phyloP scores from a whole-genome alignment of 2,329 filamentous ascomycete species.

The Stachybotrys chlorohalonatus region DNA sequence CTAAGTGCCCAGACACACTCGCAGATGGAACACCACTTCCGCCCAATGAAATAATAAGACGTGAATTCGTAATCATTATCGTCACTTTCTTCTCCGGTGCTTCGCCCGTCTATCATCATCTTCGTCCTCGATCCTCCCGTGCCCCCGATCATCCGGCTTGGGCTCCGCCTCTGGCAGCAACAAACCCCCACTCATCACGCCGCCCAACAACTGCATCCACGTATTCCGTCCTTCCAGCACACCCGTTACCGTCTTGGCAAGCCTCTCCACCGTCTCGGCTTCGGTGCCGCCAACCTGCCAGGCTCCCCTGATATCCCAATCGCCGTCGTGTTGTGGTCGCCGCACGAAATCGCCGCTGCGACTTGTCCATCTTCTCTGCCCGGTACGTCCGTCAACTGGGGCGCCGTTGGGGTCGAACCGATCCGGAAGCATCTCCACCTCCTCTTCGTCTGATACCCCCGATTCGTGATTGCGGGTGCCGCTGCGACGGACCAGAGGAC shows the following conservation, averaged over 20 bases:
- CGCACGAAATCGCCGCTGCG: slow-evolving; percentile 35
- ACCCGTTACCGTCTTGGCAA: slow-evolving; percentile 15
- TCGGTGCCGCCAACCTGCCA: slow-evolving; percentile 39
- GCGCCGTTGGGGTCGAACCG: slow-evolving; percentile 36
- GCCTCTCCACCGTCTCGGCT: slow-evolving; percentile 26
- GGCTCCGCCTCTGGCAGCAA: slow-evolving; percentile 3
- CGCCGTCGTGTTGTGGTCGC: slow-evolving; percentile 18
- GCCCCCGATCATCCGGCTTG: slow-evolving; percentile 5
- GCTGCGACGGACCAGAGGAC: slow-evolving; percentile 14
- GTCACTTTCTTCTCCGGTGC: slow-evolving; percentile 10
- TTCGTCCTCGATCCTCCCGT: slow-evolving; percentile 8
- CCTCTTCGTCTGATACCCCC: slow-evolving; percentile 18
- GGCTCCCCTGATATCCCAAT: slow-evolving; percentile 27
- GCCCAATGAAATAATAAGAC: neutral
- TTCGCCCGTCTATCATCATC: slow-evolving; percentile 7
- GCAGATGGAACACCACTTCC: neutral
- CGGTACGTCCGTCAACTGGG: slow-evolving; percentile 21
- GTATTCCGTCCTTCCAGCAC: slow-evolving; percentile 19
- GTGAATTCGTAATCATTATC: slow-evolving; percentile 11
- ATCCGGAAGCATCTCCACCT: slow-evolving; percentile 35
- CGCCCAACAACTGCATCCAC: slow-evolving; percentile 21
- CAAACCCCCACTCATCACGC: slow-evolving; percentile 16
- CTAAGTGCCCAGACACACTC: neutral
- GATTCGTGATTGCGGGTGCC: slow-evolving; percentile 8
- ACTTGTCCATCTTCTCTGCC: slow-evolving; percentile 18